phyloP scores from a whole-genome alignment of 495 filamentous ascomycete species.

The Podospora appendiculata region DNA sequence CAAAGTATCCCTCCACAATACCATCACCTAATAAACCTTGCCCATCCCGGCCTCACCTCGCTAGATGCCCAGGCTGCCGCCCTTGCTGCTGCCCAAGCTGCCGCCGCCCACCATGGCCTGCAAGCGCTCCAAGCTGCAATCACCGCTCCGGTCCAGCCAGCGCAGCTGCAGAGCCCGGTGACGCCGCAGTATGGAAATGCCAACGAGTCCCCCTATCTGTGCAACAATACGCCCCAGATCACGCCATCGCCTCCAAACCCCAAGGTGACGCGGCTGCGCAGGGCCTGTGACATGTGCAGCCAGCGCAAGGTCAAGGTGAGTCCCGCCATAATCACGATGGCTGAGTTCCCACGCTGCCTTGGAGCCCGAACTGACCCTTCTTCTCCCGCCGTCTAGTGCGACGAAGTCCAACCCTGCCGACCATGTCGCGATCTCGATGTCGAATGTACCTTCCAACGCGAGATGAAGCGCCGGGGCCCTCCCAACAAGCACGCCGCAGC shows the following conservation, averaged over 20 bases:
- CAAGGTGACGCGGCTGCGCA: slow-evolving; percentile 52
- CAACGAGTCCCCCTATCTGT: slow-evolving; percentile 15
- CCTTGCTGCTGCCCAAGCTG: slow-evolving; percentile 10
- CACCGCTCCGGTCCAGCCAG: slow-evolving; percentile 13
- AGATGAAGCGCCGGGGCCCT: slow-evolving; percentile 72
- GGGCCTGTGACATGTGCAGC: slow-evolving; percentile 81
- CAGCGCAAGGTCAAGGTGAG: slow-evolving; percentile 80
- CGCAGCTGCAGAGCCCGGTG: slow-evolving; percentile 4
- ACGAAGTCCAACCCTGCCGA: slow-evolving; percentile 71
- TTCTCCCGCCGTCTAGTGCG: slow-evolving; percentile 50
- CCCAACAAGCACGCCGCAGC: slow-evolving; percentile 81
- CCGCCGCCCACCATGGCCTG: slow-evolving; percentile 30
- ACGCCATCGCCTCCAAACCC: slow-evolving; percentile 7
- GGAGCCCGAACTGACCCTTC: slow-evolving; percentile 1
- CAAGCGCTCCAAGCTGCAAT: slow-evolving; percentile 38
- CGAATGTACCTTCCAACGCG: slow-evolving; percentile 74
- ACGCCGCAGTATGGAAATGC: slow-evolving; percentile 12
- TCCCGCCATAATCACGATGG: background rate
- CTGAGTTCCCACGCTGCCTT: background rate
- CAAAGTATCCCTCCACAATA: background rate
- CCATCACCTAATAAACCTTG: background rate
- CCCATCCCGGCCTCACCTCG: background rate
- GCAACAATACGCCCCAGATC: slow-evolving; percentile 14
- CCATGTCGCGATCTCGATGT: slow-evolving; percentile 73
- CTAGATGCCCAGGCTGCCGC: background rate